These are phyloP conservation scores for Alectoria sarmentosa DNA, from an alignment of 495 filamentous ascomycete species.

Conservation along the genomic window DNA sequence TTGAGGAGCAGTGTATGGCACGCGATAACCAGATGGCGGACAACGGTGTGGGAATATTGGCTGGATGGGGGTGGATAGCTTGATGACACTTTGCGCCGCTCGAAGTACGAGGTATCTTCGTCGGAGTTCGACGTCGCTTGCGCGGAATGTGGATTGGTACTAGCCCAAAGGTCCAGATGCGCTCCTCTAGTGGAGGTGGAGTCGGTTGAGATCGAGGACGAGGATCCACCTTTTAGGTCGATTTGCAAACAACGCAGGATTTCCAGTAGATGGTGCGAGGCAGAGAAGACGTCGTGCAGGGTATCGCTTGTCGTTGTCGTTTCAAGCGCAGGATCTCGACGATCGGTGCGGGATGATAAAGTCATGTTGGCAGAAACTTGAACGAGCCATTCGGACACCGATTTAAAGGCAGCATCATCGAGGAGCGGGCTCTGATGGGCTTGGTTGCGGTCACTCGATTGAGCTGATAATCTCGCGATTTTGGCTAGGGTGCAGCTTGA, in stretches of 20 bases:
- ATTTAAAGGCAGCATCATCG: slow-evolving; percentile 15
- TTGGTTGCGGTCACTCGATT: neutral
- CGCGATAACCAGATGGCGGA: slow-evolving; percentile 20
- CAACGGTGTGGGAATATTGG: no score
- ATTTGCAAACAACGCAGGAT: slow-evolving; percentile 16
- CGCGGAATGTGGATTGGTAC: no score
- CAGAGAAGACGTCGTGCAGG: slow-evolving; percentile 22
- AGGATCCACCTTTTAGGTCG: neutral
- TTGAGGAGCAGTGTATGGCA: slow-evolving; percentile 20
- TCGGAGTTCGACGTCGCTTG: no score
- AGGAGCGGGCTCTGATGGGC: slow-evolving; percentile 4
- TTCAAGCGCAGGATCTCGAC: neutral
- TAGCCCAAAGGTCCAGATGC: no score
- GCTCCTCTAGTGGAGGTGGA: slow-evolving; percentile 7
- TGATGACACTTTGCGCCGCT: no score
- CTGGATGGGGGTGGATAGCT: no score
- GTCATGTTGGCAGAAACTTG: slow-evolving; percentile 6
- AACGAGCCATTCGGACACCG: slow-evolving; percentile 15
- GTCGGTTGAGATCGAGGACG: neutral
- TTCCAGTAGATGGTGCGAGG: slow-evolving; percentile 22
- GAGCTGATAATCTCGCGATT: neutral
- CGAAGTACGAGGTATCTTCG: no score
- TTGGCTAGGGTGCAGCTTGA: slow-evolving; percentile 17
- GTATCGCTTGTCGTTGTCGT: slow-evolving; percentile 3
- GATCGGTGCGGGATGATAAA: no score